Evolutionary conservation across 2,329 filamentous ascomycete genomes (phyloP).

Genomic region (Penicillium sp.): DNA sequence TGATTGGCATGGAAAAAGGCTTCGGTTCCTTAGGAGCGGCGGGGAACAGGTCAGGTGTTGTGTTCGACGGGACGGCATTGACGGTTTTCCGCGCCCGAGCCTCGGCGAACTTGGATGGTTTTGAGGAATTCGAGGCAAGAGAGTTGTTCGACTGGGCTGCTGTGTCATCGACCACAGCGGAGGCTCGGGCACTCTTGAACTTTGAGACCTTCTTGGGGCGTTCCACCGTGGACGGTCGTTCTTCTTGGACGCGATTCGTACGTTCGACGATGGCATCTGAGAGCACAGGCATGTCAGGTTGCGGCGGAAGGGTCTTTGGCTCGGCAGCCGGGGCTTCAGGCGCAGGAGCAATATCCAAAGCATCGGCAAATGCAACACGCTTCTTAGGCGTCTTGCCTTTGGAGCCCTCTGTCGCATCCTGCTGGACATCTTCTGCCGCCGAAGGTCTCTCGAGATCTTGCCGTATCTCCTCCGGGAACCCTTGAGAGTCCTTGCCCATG

Average conservation of each 20-base stretch:
- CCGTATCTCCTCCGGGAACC: conserved; percentile 33
- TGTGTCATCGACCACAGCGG: background rate
- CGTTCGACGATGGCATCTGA: conserved; percentile 46
- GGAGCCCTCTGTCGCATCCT: background rate
- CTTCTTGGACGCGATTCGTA: conserved; percentile 20
- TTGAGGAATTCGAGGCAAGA: conserved; percentile 4
- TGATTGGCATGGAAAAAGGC: conserved; percentile 38
- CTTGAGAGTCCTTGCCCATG: conserved; percentile 47
- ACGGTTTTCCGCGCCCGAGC: conserved; percentile 21
- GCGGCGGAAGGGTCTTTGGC: conserved; percentile 27
- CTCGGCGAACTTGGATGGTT: conserved; percentile 19
- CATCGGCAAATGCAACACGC: conserved; percentile 73
- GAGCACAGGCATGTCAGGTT: conserved; percentile 33
- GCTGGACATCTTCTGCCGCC: conserved; percentile 13
- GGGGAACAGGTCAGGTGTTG: conserved; percentile 36
- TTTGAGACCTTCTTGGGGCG: conserved; percentile 42
- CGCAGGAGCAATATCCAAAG: conserved; percentile 63
- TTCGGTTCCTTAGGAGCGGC: conserved; percentile 36
- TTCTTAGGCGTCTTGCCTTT: conserved; percentile 48
- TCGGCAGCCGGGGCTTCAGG: conserved; percentile 30
- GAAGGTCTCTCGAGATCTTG: conserved; percentile 28
- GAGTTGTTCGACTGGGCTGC: conserved; percentile 1
- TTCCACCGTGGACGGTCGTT: conserved; percentile 9
- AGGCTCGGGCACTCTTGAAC: conserved; percentile 39
- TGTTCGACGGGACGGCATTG: conserved; percentile 17